These are phyloP conservation scores for Amauroascus verrucosus DNA, from an alignment of 2,329 filamentous ascomycete genomes.

Conservation along the genomic window DNA sequence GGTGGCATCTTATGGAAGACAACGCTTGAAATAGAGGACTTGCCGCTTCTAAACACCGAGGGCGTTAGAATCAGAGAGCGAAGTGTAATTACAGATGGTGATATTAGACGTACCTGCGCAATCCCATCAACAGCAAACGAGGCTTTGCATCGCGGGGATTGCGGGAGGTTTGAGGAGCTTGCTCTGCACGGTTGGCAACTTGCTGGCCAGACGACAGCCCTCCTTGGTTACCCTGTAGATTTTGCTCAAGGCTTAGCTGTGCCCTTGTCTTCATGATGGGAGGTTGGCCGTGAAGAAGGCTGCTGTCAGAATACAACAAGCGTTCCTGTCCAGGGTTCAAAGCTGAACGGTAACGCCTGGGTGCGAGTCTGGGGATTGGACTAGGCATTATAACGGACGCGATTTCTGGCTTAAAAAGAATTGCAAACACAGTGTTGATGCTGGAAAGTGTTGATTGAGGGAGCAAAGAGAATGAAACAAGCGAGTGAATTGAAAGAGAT, in stretches of 20 bases:
- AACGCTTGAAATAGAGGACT: slow-evolving; percentile 95
- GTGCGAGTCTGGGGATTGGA: not conserved
- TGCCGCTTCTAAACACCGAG: slow-evolving; percentile 64
- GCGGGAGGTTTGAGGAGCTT: slow-evolving; percentile 21
- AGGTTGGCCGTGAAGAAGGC: slow-evolving; percentile 16
- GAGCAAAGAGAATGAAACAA: not conserved
- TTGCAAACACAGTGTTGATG: no score
- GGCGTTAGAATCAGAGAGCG: not conserved
- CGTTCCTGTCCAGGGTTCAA: slow-evolving; percentile 16
- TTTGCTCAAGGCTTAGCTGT: slow-evolving; percentile 29
- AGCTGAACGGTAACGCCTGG: slow-evolving; percentile 7
- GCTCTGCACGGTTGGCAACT: slow-evolving; percentile 19
- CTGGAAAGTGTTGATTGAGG: not conserved
- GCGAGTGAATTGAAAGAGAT: not conserved
- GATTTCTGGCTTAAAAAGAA: not conserved
- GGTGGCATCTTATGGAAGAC: slow-evolving; percentile 98
- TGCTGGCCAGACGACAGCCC: slow-evolving; percentile 17
- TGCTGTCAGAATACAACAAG: slow-evolving; percentile 15
- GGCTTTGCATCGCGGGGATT: slow-evolving; percentile 59
- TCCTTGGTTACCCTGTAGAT: slow-evolving; percentile 27
- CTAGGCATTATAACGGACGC: slow-evolving; percentile 4
- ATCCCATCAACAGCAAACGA: slow-evolving; percentile 83
- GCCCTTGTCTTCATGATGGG: slow-evolving; percentile 23
- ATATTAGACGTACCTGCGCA: slow-evolving; percentile 60
- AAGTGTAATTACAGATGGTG: not conserved